phyloP scores from a whole-genome alignment of 2,329 filamentous ascomycete genomes.

The Monosporascus cannonballus region DNA sequence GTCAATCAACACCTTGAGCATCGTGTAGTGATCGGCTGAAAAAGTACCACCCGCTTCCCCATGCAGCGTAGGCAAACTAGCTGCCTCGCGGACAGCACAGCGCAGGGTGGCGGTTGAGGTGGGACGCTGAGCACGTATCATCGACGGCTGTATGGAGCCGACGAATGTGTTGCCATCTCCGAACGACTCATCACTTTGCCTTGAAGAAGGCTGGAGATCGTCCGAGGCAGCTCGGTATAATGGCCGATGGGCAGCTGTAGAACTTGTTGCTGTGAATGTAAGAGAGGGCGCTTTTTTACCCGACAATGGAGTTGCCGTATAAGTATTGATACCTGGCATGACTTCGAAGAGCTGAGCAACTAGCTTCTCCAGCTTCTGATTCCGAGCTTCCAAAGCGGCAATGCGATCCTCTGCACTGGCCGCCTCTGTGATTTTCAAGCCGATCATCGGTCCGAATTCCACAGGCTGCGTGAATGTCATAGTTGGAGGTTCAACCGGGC shows the following conservation, averaged over 20 bases:
- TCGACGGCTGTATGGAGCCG: conserved; percentile 30
- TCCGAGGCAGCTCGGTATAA: conserved; percentile 22
- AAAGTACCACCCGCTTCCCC: conserved; percentile 27
- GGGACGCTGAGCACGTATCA: conserved; percentile 27
- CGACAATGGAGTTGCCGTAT: conserved; percentile 20
- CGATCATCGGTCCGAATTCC: conserved; percentile 44
- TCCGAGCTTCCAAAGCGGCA: conserved; percentile 42
- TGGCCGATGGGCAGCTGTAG: conserved; percentile 24
- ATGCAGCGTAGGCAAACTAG: conserved; percentile 37
- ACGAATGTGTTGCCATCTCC: conserved; percentile 40
- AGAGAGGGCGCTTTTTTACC: conserved; percentile 15
- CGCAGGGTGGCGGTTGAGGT: conserved; percentile 43
- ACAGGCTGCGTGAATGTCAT: conserved; percentile 44
- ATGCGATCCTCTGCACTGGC: conserved; percentile 49
- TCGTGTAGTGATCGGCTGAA: conserved; percentile 41
- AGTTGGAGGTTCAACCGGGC: conserved; percentile 25
- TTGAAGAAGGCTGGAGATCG: conserved; percentile 20
- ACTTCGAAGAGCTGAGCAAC: conserved; percentile 44
- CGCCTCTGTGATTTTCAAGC: conserved; percentile 53
- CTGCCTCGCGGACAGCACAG: conserved; percentile 40
- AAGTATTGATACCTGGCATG: conserved; percentile 33
- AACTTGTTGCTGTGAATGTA: conserved; percentile 18
- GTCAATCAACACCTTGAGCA: conserved; percentile 47
- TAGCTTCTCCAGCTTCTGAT: conserved; percentile 47
- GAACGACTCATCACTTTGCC: conserved; percentile 35